Percentiles rank a stretch among this genome's conserved stretches.
Evolutionary conservation across 2,329 filamentous ascomycete species (phyloP).

Genomic region (Apiospora pterosperma): DNA sequence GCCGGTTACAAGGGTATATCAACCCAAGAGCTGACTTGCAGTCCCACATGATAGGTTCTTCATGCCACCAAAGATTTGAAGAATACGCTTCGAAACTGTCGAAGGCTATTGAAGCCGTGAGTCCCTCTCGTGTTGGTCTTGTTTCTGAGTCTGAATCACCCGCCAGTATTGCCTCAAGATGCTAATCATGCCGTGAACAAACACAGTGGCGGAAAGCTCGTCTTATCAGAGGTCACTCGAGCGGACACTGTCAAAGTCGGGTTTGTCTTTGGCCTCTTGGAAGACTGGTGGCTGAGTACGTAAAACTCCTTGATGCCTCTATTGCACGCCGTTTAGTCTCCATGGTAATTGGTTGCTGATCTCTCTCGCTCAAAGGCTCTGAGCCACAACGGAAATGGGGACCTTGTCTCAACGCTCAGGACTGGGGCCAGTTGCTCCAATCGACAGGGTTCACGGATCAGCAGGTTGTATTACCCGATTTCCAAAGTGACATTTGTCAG

Average conservation of each 20-base stretch:
- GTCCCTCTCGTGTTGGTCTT: no score
- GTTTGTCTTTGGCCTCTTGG: conserved; percentile 13
- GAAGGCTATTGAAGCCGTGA: conserved; percentile 18
- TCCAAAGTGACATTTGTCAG: no score
- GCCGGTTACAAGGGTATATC: no score
- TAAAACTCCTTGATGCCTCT: not conserved
- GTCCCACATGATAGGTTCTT: conserved; percentile 19
- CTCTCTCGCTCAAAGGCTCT: no score
- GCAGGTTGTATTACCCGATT: no score
- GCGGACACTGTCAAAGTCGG: conserved; percentile 6
- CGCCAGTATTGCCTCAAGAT: no score
- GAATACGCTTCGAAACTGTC: conserved; percentile 15
- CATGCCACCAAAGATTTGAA: conserved; percentile 16
- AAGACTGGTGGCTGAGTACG: conserved; percentile 14
- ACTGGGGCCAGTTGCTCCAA: conserved; percentile 7
- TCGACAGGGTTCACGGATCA: not conserved
- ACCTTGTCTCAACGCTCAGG: conserved; percentile 8
- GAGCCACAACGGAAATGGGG: conserved; percentile 4
- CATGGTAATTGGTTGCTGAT: conserved; percentile 5
- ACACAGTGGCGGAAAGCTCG: conserved; percentile 15
- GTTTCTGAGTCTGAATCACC: no score
- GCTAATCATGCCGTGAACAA: no score
- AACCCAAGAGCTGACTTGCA: no score
- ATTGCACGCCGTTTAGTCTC: not conserved
- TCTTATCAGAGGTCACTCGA: conserved; percentile 17